Evolutionary conservation across 2,329 filamentous ascomycete genomes (phyloP), one percentile per base, ranked within the genome.

Genomic region (Cladophialophora carrionii): DNA sequence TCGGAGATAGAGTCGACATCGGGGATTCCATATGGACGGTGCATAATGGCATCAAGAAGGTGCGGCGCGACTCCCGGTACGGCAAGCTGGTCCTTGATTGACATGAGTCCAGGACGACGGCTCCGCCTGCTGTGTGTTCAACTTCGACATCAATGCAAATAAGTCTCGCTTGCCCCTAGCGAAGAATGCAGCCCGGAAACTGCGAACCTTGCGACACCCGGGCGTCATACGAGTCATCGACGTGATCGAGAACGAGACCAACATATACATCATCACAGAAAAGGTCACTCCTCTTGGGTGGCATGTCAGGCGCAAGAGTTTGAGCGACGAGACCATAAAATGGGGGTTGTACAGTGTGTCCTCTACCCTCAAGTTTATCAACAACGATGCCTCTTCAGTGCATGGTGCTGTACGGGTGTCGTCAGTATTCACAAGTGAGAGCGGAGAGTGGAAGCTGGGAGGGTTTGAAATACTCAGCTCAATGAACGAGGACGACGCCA

Each of bases 1-100:
- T 98, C 75, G 94, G 93, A 73, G 95, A 99, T 78, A 87, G 90
- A 76, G 90, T 98, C 65, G 94, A 98, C 76, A 84, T 95, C 60
- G 91, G 96, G 76, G 88, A 95, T 74, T 96, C 94, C 29, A 93
- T 98, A 73, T 99, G 95, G 93, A 91, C 90, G n/a, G 81, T 99
- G 64, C 89, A 95, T 79, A 97, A 98, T 79, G 95, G 92, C 74
- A 96, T 91, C 62, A 95, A 90, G 80, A 88, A 91, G 79, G 93
- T 95, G 84, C 69, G 82, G 75, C 75, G 71, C 71, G 12, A 6
- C 4, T 10, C 7, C 12, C 7, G 17, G 22, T 8, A 9, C 22
- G 17, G 3, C 7, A 20, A 31, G 58, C 24, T 41, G 14, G 26
- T 29, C 37, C 9, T 37, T 54, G 58, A 24, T 52, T 48, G 1